phyloP scores from a whole-genome alignment of 345 rosid species.

The Nasturtium officinale region DNA sequence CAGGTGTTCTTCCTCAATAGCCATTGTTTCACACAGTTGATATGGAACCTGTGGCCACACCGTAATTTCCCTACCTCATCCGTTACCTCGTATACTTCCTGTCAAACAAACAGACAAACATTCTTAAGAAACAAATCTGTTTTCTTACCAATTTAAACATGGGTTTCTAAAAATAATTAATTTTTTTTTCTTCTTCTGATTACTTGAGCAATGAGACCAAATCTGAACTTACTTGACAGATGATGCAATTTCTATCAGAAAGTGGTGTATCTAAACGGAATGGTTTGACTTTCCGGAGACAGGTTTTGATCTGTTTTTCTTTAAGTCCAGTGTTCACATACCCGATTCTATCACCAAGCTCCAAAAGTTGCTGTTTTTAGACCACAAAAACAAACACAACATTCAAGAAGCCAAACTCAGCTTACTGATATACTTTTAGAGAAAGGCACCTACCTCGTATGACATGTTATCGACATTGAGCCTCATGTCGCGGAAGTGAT shows the following conservation, averaged over 20 bases:
- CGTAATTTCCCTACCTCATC: conserved; percentile 71
- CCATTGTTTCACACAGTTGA: conserved; percentile 85
- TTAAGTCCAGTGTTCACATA: conserved; percentile 77
- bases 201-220: neutral
- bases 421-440: neutral
- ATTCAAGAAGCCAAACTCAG: neutral
- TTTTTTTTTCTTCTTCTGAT: neutral
- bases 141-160: neutral
- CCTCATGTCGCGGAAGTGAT: conserved; percentile 48
- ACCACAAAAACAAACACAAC: conserved; percentile 11
- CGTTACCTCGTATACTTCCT: conserved; percentile 79
- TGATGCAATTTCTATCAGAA: conserved; percentile 70
- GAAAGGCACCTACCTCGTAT: conserved; percentile 40
- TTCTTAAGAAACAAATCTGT: neutral
- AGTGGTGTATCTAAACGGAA: conserved; percentile 38
- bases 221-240: conserved; percentile 72
- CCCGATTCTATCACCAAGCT: conserved; percentile 92
- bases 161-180: neutral
- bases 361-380: conserved; percentile 70
- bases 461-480: conserved; percentile 52
- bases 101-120: conserved; percentile 18
- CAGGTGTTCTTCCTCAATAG: conserved; percentile 79
- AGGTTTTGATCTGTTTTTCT: conserved; percentile 68
- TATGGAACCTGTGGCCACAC: conserved; percentile 82
- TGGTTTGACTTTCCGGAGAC: conserved; percentile 65